Evolutionary conservation across 345 rosid genomes (phyloP).

Genomic region (Mercurialis annua): DNA sequence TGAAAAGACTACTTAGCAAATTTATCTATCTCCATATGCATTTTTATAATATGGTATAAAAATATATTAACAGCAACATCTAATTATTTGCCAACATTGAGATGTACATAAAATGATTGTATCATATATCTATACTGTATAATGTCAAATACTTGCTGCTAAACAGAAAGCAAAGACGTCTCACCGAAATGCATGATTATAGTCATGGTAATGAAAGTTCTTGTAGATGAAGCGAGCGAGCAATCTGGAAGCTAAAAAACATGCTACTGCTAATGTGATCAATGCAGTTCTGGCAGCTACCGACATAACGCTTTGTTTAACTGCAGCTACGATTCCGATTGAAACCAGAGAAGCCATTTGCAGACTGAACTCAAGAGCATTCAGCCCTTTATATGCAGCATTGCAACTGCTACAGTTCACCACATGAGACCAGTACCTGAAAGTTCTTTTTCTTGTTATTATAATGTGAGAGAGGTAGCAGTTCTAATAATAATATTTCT

Average conservation of each 20-base stretch:
- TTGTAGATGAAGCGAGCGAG: constrained; percentile 67
- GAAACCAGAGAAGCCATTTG: constrained; percentile 51
- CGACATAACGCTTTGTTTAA: constrained; percentile 43
- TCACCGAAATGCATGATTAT: constrained; percentile 66
- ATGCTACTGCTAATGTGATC: constrained; percentile 43
- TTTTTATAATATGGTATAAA: too few species aligned
- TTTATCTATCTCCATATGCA: too few species aligned
- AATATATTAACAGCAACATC: too few species aligned
- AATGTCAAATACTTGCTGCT: not conserved
- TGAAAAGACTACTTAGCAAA: too few species aligned
- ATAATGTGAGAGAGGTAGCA: too few species aligned
- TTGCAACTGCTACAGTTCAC: constrained; percentile 80
- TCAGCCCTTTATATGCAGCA: constrained; percentile 55
- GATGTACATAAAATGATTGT: too few species aligned
- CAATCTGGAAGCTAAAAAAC: constrained; percentile 75
- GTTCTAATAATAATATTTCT: too few species aligned
- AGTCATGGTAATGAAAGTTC: constrained; percentile 69
- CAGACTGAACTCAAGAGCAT: constrained; percentile 48
- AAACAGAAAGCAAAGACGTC: not conserved
- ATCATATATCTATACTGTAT: not conserved
- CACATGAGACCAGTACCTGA: constrained; percentile 85
- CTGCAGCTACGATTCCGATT: constrained; percentile 53
- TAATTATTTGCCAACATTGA: too few species aligned
- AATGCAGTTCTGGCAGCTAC: constrained; percentile 37
- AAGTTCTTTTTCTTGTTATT: not conserved